A percentile compares a stretch with the other conserved stretches of the same genome.
Evolutionary conservation across 306 rosid genomes (phyloP).

Genomic region (Begonia peltatifolia): DNA sequence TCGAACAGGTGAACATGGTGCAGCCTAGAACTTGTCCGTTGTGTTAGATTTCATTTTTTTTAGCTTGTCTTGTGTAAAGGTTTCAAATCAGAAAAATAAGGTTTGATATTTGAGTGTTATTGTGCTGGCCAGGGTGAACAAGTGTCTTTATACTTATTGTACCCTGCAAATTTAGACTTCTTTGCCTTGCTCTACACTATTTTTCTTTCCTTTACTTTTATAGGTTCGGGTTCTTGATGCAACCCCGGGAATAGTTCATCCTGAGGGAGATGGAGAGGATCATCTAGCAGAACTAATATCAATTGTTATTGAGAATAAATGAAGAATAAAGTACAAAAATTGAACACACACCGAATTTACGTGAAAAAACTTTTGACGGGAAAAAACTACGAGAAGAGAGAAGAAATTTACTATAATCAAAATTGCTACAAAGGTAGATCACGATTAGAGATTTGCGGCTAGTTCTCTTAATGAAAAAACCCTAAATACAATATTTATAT

Average conservation of each 20-base stretch:
- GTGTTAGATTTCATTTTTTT: neutral
- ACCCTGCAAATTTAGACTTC: neutral
- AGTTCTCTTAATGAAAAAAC: no score
- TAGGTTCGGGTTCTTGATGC: slow-evolving; percentile 94
- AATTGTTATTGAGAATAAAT: no score
- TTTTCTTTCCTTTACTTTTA: slow-evolving; percentile 14
- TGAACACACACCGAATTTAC: no score
- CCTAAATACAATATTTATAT: no score
- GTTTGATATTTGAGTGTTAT: neutral
- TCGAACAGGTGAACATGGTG: no score
- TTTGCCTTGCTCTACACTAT: neutral
- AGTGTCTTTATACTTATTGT: neutral
- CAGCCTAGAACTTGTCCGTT: no score
- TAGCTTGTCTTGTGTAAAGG: neutral
- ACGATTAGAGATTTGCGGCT: no score
- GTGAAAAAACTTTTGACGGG: no score
- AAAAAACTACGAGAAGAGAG: no score
- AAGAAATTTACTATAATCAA: no score
- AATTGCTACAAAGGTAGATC: no score
- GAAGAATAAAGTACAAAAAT: no score
- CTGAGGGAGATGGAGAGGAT: slow-evolving; percentile 92
- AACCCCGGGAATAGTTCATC: slow-evolving; percentile 79
- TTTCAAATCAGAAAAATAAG: neutral
- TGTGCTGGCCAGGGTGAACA: neutral
- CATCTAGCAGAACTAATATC: slow-evolving; percentile 88